phyloP scores from a whole-genome alignment of 2,329 filamentous ascomycete species.

The Pestalotiopsis sp. region DNA sequence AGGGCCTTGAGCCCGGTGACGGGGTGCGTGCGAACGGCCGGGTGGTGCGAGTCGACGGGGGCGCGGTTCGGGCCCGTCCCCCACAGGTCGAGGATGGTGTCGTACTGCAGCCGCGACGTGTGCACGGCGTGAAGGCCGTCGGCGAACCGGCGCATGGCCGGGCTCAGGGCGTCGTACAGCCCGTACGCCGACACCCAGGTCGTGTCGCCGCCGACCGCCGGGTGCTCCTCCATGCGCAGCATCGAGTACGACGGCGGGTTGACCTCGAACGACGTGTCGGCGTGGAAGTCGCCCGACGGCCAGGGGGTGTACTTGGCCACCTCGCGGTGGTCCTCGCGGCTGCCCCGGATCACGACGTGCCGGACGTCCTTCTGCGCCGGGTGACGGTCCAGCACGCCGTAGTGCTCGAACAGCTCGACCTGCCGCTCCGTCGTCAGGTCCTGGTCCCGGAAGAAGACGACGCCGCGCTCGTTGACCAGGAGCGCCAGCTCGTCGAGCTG shows the following conservation, averaged over 20 bases:
- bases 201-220: constrained; percentile 46
- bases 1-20: constrained; percentile 46
- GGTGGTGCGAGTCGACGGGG: constrained; percentile 48
- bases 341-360: constrained; percentile 45
- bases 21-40: constrained; percentile 48
- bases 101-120: constrained; percentile 45
- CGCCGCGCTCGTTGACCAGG: constrained; percentile 12
- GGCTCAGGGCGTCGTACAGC: constrained; percentile 44
- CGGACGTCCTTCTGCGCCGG: constrained; percentile 43
- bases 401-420: constrained; percentile 35
- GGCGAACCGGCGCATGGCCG: constrained; percentile 40
- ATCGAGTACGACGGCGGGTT: constrained; percentile 51
- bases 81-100: constrained; percentile 47
- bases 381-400: constrained; percentile 47
- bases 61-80: constrained; percentile 39
- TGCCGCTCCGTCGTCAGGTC: constrained; percentile 12
- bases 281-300: constrained; percentile 46
- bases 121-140: constrained; percentile 46
- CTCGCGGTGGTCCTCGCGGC: constrained; percentile 44
- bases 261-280: constrained; percentile 51
- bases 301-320: constrained; percentile 46
- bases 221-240: constrained; percentile 51
- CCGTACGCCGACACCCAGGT: constrained; percentile 48
- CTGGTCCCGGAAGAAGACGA: constrained; percentile 15
- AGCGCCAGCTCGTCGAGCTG: constrained; percentile 11